phyloP scores from a whole-genome alignment of 2,329 filamentous ascomycete species.

The Fusarium praegraminearum region DNA sequence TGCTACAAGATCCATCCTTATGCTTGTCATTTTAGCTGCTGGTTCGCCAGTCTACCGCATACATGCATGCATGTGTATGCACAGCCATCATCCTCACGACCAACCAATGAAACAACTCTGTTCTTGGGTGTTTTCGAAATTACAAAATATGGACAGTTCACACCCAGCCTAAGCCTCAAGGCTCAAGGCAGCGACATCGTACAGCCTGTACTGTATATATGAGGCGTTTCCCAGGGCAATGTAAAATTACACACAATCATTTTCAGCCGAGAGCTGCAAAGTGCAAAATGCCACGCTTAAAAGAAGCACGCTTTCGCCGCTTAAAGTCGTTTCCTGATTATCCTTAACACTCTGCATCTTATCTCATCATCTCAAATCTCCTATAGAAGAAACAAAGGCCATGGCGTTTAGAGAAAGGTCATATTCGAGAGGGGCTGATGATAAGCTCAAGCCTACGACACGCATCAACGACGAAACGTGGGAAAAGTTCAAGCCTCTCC shows the following conservation, averaged over 20 bases:
- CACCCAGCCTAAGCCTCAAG: constrained; percentile 11
- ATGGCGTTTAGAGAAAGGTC: constrained; percentile 29
- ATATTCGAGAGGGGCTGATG: constrained; percentile 17
- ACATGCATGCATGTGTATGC: constrained; percentile 4
- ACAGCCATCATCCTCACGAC: constrained; percentile 22
- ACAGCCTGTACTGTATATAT: constrained; percentile 26
- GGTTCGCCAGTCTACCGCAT: constrained; percentile 21
- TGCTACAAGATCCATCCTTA: constrained; percentile 12
- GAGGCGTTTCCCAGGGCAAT: constrained; percentile 34
- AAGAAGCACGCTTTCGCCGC: constrained; percentile 14
- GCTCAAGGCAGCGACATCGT: constrained; percentile 26
- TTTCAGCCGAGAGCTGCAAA: constrained; percentile 9
- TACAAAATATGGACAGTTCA: constrained; percentile 28
- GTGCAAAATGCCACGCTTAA: constrained; percentile 30
- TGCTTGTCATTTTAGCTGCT: constrained; percentile 24
- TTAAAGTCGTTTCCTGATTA: background rate
- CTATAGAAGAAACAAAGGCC: background rate
- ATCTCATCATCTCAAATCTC: background rate
- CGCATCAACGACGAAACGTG: constrained; percentile 43
- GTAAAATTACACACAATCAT: constrained; percentile 8
- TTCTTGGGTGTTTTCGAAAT: constrained; percentile 15
- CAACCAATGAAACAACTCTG: constrained; percentile 22
- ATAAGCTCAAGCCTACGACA: constrained; percentile 35
- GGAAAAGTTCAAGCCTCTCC: constrained; percentile 38
- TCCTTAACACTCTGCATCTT: background rate